A percentile compares a stretch with the other conserved stretches of the same genome.
Conservation (phyloP, 192 early-diverging fungal genomes). For the Funneliformis geosporum region DNA sequence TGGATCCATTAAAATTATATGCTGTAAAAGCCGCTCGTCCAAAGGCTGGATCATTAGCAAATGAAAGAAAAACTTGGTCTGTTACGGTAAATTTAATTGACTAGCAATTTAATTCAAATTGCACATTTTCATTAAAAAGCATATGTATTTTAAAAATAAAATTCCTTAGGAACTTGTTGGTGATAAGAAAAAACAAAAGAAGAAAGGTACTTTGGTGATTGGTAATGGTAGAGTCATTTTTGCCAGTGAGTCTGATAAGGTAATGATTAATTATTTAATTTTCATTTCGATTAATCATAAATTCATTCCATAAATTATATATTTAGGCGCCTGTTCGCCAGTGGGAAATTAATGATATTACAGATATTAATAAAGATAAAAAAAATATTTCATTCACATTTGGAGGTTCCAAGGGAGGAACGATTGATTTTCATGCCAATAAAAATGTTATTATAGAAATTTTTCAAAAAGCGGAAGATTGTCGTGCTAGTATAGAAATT, state of each 20-base stretch:
- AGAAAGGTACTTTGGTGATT: conserved; percentile 64
- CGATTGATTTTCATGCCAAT: conserved; percentile 64
- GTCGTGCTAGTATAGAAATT: conserved; percentile 51
- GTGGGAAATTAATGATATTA: conserved; percentile 61
- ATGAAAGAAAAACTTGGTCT: conserved; percentile 53
- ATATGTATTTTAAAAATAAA: not conserved
- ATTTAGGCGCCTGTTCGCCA: conserved; percentile 53
- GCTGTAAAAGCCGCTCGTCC: conserved; percentile 22
- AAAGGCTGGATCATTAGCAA: conserved; percentile 24
- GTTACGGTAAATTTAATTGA: conserved; percentile 42
- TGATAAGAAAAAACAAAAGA: conserved; percentile 77
- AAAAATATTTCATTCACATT: conserved; percentile 65
- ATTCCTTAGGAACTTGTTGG: conserved; percentile 45
- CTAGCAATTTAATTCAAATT: conserved; percentile 12
- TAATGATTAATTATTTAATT: conserved; percentile 29
- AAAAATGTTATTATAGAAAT: conserved; percentile 71
- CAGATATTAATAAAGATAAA: conserved; percentile 63
- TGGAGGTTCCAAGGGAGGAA: conserved; percentile 51
- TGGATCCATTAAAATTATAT: conserved; percentile 38
- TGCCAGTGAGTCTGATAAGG: conserved; percentile 63
- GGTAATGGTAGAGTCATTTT: conserved; percentile 64
- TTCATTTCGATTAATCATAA: conserved; percentile 26
- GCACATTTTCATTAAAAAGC: too few relatives aligned
- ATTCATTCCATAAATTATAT: not conserved
- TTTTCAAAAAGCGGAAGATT: conserved; percentile 60